phyloP scores from a whole-genome alignment of 164 flowering plant species.

The Chimonanthus salicifolius region DNA sequence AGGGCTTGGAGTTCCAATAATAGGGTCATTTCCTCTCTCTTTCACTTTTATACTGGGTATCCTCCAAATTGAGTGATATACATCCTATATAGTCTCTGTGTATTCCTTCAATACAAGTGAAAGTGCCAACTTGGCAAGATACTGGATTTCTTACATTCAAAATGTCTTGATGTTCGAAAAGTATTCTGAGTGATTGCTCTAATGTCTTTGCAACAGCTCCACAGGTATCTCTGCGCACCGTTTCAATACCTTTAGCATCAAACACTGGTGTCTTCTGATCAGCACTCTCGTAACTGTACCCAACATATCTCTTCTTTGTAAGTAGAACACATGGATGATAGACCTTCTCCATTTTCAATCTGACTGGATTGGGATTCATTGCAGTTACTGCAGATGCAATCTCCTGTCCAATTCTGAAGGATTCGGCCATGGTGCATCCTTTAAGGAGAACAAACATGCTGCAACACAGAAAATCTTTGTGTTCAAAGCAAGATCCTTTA shows the following conservation, averaged over 20 bases:
- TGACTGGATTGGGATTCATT: conserved; percentile 83
- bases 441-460: conserved; percentile 97
- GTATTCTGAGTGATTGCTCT: conserved; percentile 74
- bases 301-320: conserved; percentile 96
- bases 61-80: too few relatives aligned
- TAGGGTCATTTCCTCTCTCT: too few relatives aligned
- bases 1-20: too few relatives aligned
- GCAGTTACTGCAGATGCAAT: conserved; percentile 78
- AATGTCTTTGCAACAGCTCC: conserved; percentile 80
- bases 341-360: conserved; percentile 90
- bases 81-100: too few relatives aligned
- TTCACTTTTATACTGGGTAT: too few relatives aligned
- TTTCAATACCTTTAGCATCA: conserved; percentile 99
- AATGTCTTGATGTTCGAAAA: conserved; percentile 64
- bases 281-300: conserved; percentile 87
- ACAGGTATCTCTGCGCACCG: conserved; percentile 94
- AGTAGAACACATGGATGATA: conserved; percentile 83
- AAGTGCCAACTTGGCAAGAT: background rate
- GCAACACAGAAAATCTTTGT: conserved; percentile 16
- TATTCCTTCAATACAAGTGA: too few relatives aligned
- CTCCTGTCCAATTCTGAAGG: conserved; percentile 71
- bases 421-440: conserved; percentile 60
- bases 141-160: conserved; percentile 40
- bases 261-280: conserved; percentile 66
- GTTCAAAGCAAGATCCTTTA: background rate